Percentiles rank a stretch among this genome's conserved stretches.
Evolutionary conservation across 2,329 filamentous ascomycete genomes (phyloP).

Genomic region (Aspergillus sp.): DNA sequence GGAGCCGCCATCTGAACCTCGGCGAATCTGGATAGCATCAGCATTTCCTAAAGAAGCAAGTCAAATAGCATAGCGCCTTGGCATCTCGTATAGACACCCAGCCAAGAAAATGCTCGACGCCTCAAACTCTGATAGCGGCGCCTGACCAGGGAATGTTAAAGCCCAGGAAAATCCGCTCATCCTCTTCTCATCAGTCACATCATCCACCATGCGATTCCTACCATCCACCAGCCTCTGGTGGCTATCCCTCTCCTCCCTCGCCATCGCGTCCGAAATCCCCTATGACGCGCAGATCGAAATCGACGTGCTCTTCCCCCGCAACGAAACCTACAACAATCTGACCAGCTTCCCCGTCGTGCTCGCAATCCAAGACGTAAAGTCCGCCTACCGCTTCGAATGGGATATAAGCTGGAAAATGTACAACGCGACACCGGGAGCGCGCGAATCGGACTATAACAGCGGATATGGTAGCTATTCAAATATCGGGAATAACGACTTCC

Average conservation of each 20-base stretch:
- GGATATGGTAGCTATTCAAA: neutral
- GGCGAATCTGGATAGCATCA: neutral
- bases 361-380: slow-evolving; percentile 3
- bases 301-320: slow-evolving; percentile 6
- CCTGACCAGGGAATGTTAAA: too few species aligned
- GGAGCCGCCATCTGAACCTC: too few species aligned
- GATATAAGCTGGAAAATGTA: slow-evolving; percentile 1
- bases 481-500: neutral
- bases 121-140: too few species aligned
- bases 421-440: neutral
- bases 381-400: slow-evolving; percentile 1
- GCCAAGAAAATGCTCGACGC: neutral
- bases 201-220: neutral
- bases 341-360: slow-evolving; percentile 7
- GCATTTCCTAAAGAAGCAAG: neutral
- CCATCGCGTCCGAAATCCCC: neutral
- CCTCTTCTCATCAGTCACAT: too few species aligned
- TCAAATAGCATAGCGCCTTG: neutral
- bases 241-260: neutral
- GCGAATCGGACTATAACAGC: neutral
- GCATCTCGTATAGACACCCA: neutral
- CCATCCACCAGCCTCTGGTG: neutral
- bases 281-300: slow-evolving; percentile 3
- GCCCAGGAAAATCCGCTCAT: too few species aligned
- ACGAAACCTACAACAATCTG: slow-evolving; percentile 1